Conservation (phyloP, 345 rosid species). For the Camelina hispida region DNA sequence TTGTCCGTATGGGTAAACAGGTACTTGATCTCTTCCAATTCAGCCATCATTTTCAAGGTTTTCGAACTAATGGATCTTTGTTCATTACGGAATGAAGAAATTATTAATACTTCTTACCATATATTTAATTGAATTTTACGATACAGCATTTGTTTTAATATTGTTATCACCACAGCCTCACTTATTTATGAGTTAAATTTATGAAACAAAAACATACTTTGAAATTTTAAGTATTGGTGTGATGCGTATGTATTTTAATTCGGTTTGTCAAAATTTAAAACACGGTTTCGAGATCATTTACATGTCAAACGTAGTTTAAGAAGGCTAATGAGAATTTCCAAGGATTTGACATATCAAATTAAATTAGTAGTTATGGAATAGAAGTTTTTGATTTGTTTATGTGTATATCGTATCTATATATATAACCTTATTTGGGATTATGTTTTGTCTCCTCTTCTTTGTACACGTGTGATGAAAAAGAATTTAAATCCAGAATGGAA, state of each 20-base stretch:
- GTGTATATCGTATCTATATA: neutral
- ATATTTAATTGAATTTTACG: no score
- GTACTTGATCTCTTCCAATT: conserved; percentile 36
- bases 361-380: no score
- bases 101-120: no score
- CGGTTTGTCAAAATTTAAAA: no score
- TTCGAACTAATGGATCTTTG: neutral
- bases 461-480: conserved; percentile 68
- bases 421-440: neutral
- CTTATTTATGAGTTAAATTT: no score
- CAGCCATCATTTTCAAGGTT: conserved; percentile 1
- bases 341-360: neutral
- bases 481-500: conserved; percentile 83
- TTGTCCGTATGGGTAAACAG: conserved; percentile 82
- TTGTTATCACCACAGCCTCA: no score
- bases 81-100: no score
- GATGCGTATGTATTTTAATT: no score
- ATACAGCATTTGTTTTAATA: no score
- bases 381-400: neutral
- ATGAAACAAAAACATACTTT: neutral
- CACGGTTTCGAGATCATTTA: no score
- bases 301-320: no score
- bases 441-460: neutral
- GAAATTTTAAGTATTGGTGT: no score
- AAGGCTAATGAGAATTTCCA: neutral